phyloP scores from a whole-genome alignment of 805 yeast genomes.

The Hanseniaspora clermontiae region DNA sequence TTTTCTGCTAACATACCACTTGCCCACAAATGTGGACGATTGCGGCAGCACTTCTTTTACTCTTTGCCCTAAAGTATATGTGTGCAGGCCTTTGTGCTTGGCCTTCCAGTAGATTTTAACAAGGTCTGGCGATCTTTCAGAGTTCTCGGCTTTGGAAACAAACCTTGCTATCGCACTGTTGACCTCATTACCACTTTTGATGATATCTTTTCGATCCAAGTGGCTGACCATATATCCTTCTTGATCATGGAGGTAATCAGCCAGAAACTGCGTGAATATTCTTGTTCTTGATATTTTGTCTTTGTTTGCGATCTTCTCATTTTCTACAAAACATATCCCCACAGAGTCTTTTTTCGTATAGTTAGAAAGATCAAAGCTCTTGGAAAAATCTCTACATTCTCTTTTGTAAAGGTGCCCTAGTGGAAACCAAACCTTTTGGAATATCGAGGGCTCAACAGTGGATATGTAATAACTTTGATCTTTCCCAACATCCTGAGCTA shows the following conservation, averaged over 20 bases:
- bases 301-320: conserved; percentile 41
- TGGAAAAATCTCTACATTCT: conserved; percentile 57
- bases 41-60: conserved; percentile 73
- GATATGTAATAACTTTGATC: conserved; percentile 90
- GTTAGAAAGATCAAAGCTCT: conserved; percentile 38
- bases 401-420: conserved; percentile 69
- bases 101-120: background rate
- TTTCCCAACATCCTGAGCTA: conserved; percentile 48
- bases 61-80: conserved; percentile 87
- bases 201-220: conserved; percentile 31
- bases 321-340: conserved; percentile 81
- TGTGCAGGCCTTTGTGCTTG: conserved; percentile 80
- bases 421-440: conserved; percentile 55
- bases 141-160: background rate
- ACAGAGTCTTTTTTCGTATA: conserved; percentile 85
- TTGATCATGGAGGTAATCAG: conserved; percentile 28
- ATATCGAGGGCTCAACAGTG: conserved; percentile 38
- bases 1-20: conserved; percentile 80
- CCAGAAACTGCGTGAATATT: conserved; percentile 55
- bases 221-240: conserved; percentile 55
- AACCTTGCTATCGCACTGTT: background rate
- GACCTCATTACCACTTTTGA: conserved; percentile 61
- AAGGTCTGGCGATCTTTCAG: background rate
- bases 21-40: conserved; percentile 67
- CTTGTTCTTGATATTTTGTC: conserved; percentile 50